Base-by-base conservation (phyloP, 306 rosid genomes). In the Quercus ilex region DNA sequence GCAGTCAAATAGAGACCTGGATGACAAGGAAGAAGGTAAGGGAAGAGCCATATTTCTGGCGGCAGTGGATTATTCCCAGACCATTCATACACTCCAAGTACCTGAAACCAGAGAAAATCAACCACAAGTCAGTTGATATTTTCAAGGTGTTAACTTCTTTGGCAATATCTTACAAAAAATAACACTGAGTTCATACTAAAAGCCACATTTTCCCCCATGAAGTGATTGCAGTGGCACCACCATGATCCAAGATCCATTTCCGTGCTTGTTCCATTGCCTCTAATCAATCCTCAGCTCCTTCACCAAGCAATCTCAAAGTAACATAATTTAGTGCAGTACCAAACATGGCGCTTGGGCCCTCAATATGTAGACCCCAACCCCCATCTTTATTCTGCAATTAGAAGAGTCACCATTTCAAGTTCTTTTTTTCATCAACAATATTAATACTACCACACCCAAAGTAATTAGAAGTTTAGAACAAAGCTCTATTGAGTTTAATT, bases 181-280 rank as follows among this genome's bases (percentile, higher is more conserved):
- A 65, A 78, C 70, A 31, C 25, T 67, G 19, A 52, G 77, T 77
- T 86, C 88, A 78, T 81, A 94, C 98, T 78, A 97, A 87, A 87
- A 94, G 92, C 98, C 94, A 94, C 94, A 92, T 92, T 86, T 94
- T 94, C 58, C 98, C 98, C 98, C 97, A 94, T 0, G 96, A 92
- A 15, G 98, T 89, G 55, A 89, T 91, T 72, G 33, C 60, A 62
- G 90, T 84, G 55, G 98, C 98, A 82, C 96, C 94, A 72, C 98
- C 98, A 72, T 89, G 98, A 55, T 76, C 87, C 31, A 92, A 87
- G 81, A 92, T 94, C 98, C 98, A 94, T 20, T 69, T 87, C 18
- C 88, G 90, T 4, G 78, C 96, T 73, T 35, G 82, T 83, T 85
- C 92, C 91, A 91, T 82, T 3, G 83, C 85, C 70, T 94, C 94